Conservation (phyloP, 1,284 basidiomycete genomes). For the Cryptococcus sp. region DNA sequence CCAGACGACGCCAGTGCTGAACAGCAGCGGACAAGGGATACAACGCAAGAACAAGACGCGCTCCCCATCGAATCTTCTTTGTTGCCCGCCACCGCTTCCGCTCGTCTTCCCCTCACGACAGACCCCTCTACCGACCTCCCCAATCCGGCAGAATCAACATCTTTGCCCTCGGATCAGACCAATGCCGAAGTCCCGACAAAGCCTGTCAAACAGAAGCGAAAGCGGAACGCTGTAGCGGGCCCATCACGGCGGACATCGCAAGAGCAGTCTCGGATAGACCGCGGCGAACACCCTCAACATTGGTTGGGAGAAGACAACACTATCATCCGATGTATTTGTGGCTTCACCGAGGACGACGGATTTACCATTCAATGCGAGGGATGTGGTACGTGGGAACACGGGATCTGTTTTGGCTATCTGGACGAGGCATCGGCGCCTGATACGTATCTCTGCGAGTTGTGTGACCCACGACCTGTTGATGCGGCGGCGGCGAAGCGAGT, state of each 20-base stretch:
- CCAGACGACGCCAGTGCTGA: constrained; percentile 22
- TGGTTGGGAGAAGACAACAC: constrained; percentile 53
- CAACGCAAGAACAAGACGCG: constrained; percentile 1
- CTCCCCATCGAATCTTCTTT: neutral
- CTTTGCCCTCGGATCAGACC: constrained; percentile 9
- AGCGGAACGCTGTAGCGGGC: constrained; percentile 37
- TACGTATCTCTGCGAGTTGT: constrained; percentile 51
- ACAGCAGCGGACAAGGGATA: constrained; percentile 7
- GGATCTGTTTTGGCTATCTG: constrained; percentile 76
- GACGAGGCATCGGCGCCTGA: constrained; percentile 71
- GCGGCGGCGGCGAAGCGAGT: constrained; percentile 28
- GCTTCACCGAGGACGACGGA: constrained; percentile 71
- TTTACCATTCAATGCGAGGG: constrained; percentile 89
- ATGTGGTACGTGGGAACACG: constrained; percentile 89
- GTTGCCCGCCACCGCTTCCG: constrained; percentile 1
- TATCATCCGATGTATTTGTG: constrained; percentile 54
- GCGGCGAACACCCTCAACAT: constrained; percentile 32
- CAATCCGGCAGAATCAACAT: constrained; percentile 8
- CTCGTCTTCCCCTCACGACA: constrained; percentile 2
- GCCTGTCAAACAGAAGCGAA: constrained; percentile 36
- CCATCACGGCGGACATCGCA: constrained; percentile 36
- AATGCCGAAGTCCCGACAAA: constrained; percentile 26
- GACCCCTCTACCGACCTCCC: neutral
- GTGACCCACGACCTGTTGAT: constrained; percentile 43
- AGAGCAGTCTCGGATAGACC: constrained; percentile 17